Conservation (phyloP, 1,139 yeast genomes). For the Saccharomyces hybrid region DNA sequence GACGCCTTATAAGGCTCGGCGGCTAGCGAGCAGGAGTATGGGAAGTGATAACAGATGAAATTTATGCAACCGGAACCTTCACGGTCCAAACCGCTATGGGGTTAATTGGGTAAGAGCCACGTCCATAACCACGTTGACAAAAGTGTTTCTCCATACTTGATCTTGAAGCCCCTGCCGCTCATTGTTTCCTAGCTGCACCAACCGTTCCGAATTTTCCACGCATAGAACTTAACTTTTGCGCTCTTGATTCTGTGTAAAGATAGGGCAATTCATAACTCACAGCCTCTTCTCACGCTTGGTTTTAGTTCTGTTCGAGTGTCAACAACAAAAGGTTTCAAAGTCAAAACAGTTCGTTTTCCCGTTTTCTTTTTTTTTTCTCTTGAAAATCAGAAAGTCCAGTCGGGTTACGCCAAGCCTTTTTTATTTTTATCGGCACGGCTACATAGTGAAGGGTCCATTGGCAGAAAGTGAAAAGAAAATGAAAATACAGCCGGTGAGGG, state of each 20-base stretch:
- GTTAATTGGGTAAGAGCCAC: no score
- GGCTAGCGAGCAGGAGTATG: not conserved
- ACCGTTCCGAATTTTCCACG: no score
- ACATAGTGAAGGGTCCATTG: not conserved
- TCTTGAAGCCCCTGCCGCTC: no score
- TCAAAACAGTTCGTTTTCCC: not conserved
- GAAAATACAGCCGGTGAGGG: not conserved
- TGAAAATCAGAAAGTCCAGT: not conserved
- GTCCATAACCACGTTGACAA: no score
- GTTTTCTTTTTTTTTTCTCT: not conserved
- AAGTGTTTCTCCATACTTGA: no score
- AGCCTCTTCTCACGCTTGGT: not conserved
- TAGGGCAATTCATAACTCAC: not conserved
- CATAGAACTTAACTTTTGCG: no score
- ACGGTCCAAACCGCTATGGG: no score
- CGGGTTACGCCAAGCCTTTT: not conserved
- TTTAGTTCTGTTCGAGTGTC: not conserved
- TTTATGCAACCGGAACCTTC: not conserved
- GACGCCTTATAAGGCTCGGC: not conserved
- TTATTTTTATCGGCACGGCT: slow-evolving; percentile 1
- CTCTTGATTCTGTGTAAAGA: not conserved
- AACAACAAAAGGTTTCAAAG: not conserved
- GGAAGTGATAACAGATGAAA: not conserved
- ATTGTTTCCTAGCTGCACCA: no score
- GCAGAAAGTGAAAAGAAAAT: not conserved